phyloP scores from a whole-genome alignment of 257 asterid genomes.

The Nicotiana sylvestris region DNA sequence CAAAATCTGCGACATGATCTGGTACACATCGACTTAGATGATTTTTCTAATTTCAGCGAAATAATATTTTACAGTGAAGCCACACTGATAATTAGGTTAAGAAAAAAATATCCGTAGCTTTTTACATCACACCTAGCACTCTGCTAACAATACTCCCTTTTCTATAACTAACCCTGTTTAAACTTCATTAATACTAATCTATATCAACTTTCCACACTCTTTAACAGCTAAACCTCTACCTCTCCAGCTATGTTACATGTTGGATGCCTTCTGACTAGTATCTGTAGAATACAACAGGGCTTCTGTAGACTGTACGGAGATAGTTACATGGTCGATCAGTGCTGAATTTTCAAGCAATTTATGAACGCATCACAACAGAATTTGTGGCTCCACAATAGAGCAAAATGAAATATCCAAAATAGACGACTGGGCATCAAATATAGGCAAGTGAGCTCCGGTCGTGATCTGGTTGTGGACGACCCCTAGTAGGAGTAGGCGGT shows the following conservation, averaged over 20 bases:
- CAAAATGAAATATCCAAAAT: neutral
- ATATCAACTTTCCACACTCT: neutral
- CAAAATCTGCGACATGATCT: neutral
- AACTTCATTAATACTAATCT: neutral
- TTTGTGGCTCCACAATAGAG: neutral
- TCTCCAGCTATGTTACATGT: slow-evolving; percentile 5
- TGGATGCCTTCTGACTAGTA: slow-evolving; percentile 4
- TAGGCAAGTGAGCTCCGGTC: slow-evolving; percentile 91
- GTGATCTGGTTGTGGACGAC: slow-evolving; percentile 90
- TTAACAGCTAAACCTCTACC: neutral
- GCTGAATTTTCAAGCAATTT: neutral
- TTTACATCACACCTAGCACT: neutral
- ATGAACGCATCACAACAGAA: neutral
- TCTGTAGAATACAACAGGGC: neutral
- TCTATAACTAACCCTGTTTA: slow-evolving; percentile 1
- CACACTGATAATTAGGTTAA: neutral
- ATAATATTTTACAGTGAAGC: neutral
- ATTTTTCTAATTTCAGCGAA: neutral
- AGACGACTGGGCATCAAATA: slow-evolving; percentile 34
- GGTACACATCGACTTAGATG: neutral
- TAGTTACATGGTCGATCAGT: neutral
- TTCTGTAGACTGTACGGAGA: neutral
- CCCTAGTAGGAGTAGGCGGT: slow-evolving; percentile 97
- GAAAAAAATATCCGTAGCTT: neutral
- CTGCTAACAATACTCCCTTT: slow-evolving; percentile 5